Evolutionary conservation across 2,329 filamentous ascomycete genomes (phyloP), one percentile per base, ranked within the genome.

Genomic region (Colletotrichum chrysophilum): DNA sequence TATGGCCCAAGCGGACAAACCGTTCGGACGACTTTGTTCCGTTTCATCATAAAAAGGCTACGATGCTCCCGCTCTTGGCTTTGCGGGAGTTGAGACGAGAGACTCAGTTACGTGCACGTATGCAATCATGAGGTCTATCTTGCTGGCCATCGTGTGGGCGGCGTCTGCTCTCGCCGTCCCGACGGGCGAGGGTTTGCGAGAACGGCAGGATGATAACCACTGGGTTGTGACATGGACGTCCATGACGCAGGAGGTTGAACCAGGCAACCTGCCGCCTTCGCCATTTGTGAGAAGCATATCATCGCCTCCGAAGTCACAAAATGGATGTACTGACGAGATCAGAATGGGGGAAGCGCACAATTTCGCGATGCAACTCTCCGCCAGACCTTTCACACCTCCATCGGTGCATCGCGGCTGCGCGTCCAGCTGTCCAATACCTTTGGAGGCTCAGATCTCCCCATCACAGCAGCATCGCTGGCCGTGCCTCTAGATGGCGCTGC

Each of bases 351-450:
- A 60, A 82, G 85, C 85, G 21, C 24, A 12, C n/a, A 88, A 7
- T 93, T 94, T 80, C 83, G 85, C 61, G 90, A 93, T 79, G 88
- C 91, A 3, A 94, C 93, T 0, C 87, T 94, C 77, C 91, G 93
- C 4, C 93, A 94, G 82, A 94, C 92, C 0, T 81, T 94, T 16
- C 90, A 91, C 77, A 85, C 92, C 78, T 91, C 91, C 9, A 86
- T 92, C 6, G 88, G 87, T 2, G 88, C 89, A 4, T 83, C 88
- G 4, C 87, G 90, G 26, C 87, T 94, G 76, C 90, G 93, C 12
- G 83, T 94, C 43, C 89, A 91, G 61, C 86, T 94, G 66, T 93
- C 91, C 58, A 94, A 94, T 80, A 90, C 89, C 1, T 94, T 94
- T 78, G 92, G 93, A 4, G 81, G 86, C 3, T 91, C 88, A 43